Percentiles rank a stretch among this genome's conserved stretches.
phyloP scores from a whole-genome alignment of 768 basidiomycete species.

The Hygrocybe coccinea region DNA sequence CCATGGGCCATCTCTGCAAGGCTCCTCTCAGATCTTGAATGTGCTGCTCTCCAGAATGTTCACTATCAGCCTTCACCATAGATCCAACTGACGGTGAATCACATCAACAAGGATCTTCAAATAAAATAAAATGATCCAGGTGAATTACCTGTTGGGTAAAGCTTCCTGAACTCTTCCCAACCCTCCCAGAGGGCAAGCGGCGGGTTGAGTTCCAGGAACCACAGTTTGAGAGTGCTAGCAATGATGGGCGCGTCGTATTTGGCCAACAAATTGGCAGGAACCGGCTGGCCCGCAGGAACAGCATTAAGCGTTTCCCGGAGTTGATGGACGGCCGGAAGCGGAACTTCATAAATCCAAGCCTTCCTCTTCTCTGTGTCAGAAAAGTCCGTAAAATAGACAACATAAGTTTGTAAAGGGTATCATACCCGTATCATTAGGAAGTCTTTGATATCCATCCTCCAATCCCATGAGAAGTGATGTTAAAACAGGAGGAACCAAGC shows the following conservation, averaged over 20 bases:
- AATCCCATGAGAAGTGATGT: conserved; percentile 61
- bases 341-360: conserved; percentile 93
- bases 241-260: conserved; percentile 84
- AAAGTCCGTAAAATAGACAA: not conserved
- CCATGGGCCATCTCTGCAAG: conserved; percentile 66
- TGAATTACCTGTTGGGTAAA: conserved; percentile 77
- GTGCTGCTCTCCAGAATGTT: conserved; percentile 52
- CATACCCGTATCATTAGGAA: conserved; percentile 63
- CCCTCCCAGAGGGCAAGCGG: conserved; percentile 81
- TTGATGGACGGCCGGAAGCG: conserved; percentile 75
- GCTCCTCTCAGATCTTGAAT: conserved; percentile 57
- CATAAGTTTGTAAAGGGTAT: not conserved
- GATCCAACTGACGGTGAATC: conserved; percentile 16
- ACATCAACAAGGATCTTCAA: not conserved
- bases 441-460: conserved; percentile 53
- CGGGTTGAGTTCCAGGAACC: conserved; percentile 87
- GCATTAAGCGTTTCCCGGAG: conserved; percentile 81
- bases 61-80: conserved; percentile 47
- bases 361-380: conserved; percentile 65
- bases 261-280: conserved; percentile 46
- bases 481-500: conserved; percentile 69
- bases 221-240: conserved; percentile 81
- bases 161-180: conserved; percentile 84
- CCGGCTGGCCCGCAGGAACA: conserved; percentile 52
- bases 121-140: not conserved